phyloP scores from a whole-genome alignment of 768 basidiomycete species.

The Hygrocybe coccinea region DNA sequence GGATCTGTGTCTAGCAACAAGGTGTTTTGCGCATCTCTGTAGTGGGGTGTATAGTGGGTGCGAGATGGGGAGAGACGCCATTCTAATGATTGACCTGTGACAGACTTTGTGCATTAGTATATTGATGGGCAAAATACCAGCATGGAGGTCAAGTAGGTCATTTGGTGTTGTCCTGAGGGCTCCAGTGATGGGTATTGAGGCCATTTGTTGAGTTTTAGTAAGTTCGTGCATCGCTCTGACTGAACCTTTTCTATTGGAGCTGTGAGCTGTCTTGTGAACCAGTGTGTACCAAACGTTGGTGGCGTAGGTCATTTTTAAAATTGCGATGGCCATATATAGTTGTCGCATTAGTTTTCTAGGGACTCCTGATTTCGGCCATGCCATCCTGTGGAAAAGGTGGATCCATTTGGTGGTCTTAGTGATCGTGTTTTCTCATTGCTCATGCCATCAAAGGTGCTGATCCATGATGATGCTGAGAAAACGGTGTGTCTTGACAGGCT shows the following conservation, averaged over 20 bases:
- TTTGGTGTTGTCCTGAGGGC: constrained; percentile 14
- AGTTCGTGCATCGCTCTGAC: not conserved
- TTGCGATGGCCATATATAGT: too few species aligned
- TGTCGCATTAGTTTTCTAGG: too few species aligned
- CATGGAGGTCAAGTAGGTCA: constrained; percentile 19
- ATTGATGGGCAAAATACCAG: constrained; percentile 18
- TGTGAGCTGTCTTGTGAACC: too few species aligned
- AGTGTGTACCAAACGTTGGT: constrained; percentile 2
- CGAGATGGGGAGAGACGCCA: constrained; percentile 17
- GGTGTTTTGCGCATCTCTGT: not conserved
- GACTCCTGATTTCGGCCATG: too few species aligned
- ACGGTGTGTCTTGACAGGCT: too few species aligned
- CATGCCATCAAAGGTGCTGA: too few species aligned
- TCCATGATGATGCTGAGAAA: too few species aligned
- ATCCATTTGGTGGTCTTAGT: too few species aligned
- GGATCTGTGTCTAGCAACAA: constrained; percentile 7
- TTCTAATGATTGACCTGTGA: constrained; percentile 14
- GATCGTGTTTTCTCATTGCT: too few species aligned
- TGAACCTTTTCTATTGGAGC: not conserved
- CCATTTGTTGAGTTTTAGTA: constrained; percentile 2
- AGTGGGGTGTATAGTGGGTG: constrained; percentile 19
- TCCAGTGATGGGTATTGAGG: constrained; percentile 19
- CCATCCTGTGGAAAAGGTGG: too few species aligned
- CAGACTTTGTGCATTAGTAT: constrained; percentile 13
- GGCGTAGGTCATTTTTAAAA: too few species aligned